Evolutionary conservation across 495 filamentous ascomycete species (phyloP).

Genomic region (Ramalina peruviana): DNA sequence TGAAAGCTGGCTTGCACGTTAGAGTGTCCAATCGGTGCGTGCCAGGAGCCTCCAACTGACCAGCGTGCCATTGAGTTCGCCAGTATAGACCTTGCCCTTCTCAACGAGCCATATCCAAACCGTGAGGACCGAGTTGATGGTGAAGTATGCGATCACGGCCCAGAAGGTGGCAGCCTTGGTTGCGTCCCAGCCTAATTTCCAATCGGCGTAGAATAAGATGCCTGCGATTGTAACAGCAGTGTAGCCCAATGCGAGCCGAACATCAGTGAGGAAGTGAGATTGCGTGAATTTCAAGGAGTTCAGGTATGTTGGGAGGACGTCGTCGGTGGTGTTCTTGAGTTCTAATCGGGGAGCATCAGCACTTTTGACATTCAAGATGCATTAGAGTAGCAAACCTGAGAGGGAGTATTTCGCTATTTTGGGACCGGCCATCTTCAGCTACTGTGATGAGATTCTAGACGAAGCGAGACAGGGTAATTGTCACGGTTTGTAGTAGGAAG

Average conservation of each 20-base stretch:
- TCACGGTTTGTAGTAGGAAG: too few species aligned
- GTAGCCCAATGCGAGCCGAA: slow-evolving; percentile 74
- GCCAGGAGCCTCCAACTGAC: slow-evolving; percentile 22
- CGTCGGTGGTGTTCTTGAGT: slow-evolving; percentile 92
- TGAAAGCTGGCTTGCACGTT: slow-evolving; percentile 36
- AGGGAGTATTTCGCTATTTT: slow-evolving; percentile 58
- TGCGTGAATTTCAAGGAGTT: slow-evolving; percentile 69
- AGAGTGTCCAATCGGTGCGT: not conserved
- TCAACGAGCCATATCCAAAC: slow-evolving; percentile 82
- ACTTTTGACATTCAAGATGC: not conserved
- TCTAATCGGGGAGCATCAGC: slow-evolving; percentile 34
- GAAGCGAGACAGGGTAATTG: too few species aligned
- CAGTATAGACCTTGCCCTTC: slow-evolving; percentile 65
- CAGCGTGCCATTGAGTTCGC: slow-evolving; percentile 42
- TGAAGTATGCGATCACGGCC: slow-evolving; percentile 60
- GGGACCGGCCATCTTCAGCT: slow-evolving; percentile 26
- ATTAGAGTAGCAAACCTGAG: slow-evolving; percentile 31
- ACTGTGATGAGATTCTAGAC: not conserved
- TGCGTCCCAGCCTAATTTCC: slow-evolving; percentile 72
- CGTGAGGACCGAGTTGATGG: slow-evolving; percentile 65
- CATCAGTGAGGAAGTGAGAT: slow-evolving; percentile 64
- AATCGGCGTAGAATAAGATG: slow-evolving; percentile 80
- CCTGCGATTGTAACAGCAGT: slow-evolving; percentile 64
- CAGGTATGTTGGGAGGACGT: slow-evolving; percentile 85
- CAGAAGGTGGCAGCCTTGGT: slow-evolving; percentile 61